phyloP scores from a whole-genome alignment of 192 early-diverging fungal genomes.

The Lunasporangiospora selenospora region DNA sequence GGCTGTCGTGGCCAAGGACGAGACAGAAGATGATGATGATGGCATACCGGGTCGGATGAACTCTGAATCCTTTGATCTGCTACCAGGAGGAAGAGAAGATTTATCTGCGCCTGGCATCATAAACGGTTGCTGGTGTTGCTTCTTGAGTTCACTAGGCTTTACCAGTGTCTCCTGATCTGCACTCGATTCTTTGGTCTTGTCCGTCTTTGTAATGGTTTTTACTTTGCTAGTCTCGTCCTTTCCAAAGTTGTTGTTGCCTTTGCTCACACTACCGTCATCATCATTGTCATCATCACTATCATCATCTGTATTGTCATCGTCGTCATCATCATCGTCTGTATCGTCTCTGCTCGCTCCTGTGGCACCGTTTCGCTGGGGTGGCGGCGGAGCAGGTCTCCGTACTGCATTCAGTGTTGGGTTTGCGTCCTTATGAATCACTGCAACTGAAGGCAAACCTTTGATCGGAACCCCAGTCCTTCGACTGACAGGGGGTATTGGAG shows the following conservation, averaged over 20 bases:
- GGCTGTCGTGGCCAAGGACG: constrained; percentile 1
- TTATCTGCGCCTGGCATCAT: no score
- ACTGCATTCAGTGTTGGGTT: no score
- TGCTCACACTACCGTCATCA: constrained; percentile 1
- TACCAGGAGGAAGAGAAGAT: no score
- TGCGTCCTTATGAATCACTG: constrained; percentile 16
- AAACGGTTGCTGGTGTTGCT: constrained; percentile 12
- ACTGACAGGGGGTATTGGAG: constrained; percentile 24
- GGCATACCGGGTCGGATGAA: constrained; percentile 2
- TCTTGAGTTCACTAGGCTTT: constrained; percentile 21
- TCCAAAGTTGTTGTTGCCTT: background rate
- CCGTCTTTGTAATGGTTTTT: background rate
- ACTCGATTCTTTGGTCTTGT: background rate
- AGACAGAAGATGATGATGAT: background rate
- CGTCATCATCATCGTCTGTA: background rate
- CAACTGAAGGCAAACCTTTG: constrained; percentile 17
- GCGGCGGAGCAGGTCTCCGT: constrained; percentile 31
- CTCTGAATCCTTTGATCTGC: constrained; percentile 3
- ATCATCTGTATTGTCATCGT: constrained; percentile 9
- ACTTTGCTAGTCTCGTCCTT: background rate
- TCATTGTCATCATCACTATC: constrained; percentile 22
- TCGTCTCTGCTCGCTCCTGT: background rate
- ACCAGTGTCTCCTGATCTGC: constrained; percentile 11
- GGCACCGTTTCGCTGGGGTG: constrained; percentile 6
- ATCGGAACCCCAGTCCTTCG: constrained; percentile 8